phyloP scores from a whole-genome alignment of 2,329 filamentous ascomycete genomes.

The Aphanoascus verrucosus region DNA sequence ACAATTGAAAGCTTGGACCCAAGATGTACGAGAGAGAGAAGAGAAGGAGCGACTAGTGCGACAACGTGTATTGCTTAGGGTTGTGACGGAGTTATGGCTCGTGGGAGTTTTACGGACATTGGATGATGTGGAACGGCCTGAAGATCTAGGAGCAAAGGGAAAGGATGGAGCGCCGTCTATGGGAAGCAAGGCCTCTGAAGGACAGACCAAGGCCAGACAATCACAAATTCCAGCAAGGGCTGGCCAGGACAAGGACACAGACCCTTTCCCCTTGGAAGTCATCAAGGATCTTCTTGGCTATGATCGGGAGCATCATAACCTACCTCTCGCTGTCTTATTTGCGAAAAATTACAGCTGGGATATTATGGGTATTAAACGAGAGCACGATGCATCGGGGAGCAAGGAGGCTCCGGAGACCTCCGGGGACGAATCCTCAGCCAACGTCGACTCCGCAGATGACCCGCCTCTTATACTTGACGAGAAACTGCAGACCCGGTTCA shows the following conservation, averaged over 20 bases:
- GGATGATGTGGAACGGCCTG: constrained; percentile 54
- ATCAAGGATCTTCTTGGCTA: constrained; percentile 90
- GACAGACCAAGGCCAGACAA: constrained; percentile 52
- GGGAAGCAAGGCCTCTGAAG: constrained; percentile 40
- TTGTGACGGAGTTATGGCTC: constrained; percentile 94
- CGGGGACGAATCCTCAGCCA: constrained; percentile 41
- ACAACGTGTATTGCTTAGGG: constrained; percentile 73
- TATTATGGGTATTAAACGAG: constrained; percentile 66
- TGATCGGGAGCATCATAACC: constrained; percentile 81
- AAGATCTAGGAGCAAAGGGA: constrained; percentile 46
- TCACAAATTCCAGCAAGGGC: constrained; percentile 44
- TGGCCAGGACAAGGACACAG: constrained; percentile 57
- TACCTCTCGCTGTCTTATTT: constrained; percentile 86
- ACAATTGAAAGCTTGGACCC: constrained; percentile 63
- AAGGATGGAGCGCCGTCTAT: constrained; percentile 41
- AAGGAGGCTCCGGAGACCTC: constrained; percentile 43
- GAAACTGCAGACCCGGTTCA: constrained; percentile 76
- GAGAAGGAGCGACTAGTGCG: constrained; percentile 85
- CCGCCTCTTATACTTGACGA: constrained; percentile 60
- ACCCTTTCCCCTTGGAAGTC: constrained; percentile 95
- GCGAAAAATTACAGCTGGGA: constrained; percentile 97
- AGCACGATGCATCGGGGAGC: constrained; percentile 49
- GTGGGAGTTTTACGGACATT: constrained; percentile 78
- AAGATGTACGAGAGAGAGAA: constrained; percentile 82
- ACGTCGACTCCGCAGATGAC: constrained; percentile 47